Base-by-base conservation (phyloP, 768 basidiomycete genomes). In the Psilocybe cyanescens region DNA sequence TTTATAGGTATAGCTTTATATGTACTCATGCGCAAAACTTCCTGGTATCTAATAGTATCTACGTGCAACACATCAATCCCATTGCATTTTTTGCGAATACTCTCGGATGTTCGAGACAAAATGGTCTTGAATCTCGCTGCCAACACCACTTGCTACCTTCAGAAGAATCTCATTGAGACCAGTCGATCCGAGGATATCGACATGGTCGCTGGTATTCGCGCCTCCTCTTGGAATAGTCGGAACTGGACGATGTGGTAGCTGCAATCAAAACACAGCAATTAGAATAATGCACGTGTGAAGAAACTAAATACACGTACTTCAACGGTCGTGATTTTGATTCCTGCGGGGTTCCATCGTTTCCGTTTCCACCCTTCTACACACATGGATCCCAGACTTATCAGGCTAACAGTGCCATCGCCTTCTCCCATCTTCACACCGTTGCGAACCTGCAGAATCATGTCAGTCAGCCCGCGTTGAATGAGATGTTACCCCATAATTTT, bases 281-380 rank as follows among this genome's bases (percentile, higher is more conserved):
- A 59, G 59, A 28, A 58, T 49, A 46, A 55, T 29, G 28, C 29
- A 37, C 9, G 14, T 35, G 44, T 45, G 35, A 46, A 52, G 52
- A 51, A n/a, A 44, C 35, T 29, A 29, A 41, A 29, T 58, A 12
- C 39, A 59, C 79, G 64, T 67, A 95, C 91, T 85, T 96, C 94
- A 58, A 95, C 86, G 14, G 95, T 97, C 28, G 88, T 86, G 51
- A 98, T 77, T 67, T 86, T 83, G 70, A 97, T 94, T n/a, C 90
- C 83, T 11, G 86, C 90, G 1, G 97, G 97, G 74, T 98, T 99
- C 94, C 94, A 98, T 57, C 88, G 80, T 63, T 83, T 83, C 59
- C 88, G 81, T 73, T 91, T 92, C 97, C 96, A 97, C 6, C 96
- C 97, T 70, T 95, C 94, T 9, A 91, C 89, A 68, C 97, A 98